Evolutionary conservation across 441 rosid genomes (phyloP).

Genomic region (Arabidopsis lyrata): DNA sequence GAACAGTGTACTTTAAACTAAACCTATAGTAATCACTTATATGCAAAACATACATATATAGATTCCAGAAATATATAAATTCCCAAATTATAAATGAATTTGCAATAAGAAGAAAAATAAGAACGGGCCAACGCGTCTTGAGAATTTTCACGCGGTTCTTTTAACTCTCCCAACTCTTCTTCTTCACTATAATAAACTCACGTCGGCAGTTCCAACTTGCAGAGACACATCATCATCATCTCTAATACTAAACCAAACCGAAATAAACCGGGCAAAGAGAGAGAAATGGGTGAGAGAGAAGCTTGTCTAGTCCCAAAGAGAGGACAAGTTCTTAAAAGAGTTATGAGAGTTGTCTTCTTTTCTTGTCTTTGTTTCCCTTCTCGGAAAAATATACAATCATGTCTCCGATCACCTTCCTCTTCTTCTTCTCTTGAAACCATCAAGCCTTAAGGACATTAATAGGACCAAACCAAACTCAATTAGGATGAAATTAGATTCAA

Average conservation of each 20-base stretch:
- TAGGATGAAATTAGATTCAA: constrained; percentile 5
- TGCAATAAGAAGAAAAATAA: constrained; percentile 14
- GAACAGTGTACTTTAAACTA: constrained; percentile 27
- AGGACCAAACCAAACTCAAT: constrained; percentile 26
- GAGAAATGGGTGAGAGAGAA: constrained; percentile 33
- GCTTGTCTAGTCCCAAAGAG: constrained; percentile 60
- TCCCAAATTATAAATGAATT: constrained; percentile 10
- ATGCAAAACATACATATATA: constrained; percentile 23
- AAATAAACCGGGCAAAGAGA: constrained; percentile 25
- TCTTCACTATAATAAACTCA: constrained; percentile 45
- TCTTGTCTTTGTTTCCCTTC: constrained; percentile 42
- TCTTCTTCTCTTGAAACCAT: constrained; percentile 37
- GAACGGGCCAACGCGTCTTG: constrained; percentile 45
- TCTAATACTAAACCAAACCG: constrained; percentile 25
- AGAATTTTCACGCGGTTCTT: constrained; percentile 37
- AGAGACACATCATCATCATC: constrained; percentile 27
- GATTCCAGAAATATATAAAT: constrained; percentile 10
- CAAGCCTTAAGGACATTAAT: constrained; percentile 22
- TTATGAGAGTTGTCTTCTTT: constrained; percentile 40
- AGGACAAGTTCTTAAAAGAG: constrained; percentile 56
- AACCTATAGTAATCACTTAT: constrained; percentile 10
- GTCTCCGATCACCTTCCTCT: constrained; percentile 25
- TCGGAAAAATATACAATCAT: neutral
- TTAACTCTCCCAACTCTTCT: constrained; percentile 29
- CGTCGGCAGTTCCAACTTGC: constrained; percentile 46